These are phyloP conservation scores for Punica granatum DNA, from an alignment of 345 rosid species.

Conservation along the genomic window DNA sequence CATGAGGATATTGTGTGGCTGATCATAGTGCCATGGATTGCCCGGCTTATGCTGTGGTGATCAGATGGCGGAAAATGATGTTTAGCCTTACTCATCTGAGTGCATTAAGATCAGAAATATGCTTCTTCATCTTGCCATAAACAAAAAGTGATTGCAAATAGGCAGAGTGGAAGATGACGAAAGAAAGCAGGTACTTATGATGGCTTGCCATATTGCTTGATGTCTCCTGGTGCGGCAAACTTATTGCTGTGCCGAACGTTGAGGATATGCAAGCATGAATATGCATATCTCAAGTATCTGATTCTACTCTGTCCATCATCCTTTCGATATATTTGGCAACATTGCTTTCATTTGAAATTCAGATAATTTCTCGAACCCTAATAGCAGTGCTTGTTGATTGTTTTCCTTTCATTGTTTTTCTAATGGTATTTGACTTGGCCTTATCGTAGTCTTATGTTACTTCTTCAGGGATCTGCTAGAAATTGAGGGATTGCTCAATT, in stretches of 20 bases:
- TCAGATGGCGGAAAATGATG: slow-evolving; percentile 38
- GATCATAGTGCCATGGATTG: slow-evolving; percentile 31
- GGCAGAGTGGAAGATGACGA: slow-evolving; percentile 26
- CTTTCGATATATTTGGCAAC: not conserved
- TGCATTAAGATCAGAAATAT: slow-evolving; percentile 8
- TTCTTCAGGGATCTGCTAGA: not conserved
- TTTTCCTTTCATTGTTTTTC: not conserved
- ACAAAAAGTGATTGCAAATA: not conserved
- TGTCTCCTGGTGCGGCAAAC: slow-evolving; percentile 17
- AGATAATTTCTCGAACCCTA: not conserved
- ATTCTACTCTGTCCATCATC: slow-evolving; percentile 11
- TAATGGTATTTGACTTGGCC: not conserved
- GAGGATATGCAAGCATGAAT: slow-evolving; percentile 18
- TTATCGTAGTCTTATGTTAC: not conserved
- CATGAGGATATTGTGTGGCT: slow-evolving; percentile 42
- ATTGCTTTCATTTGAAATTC: not conserved
- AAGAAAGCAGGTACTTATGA: slow-evolving; percentile 19
- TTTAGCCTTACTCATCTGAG: slow-evolving; percentile 72
- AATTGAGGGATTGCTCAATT: not conserved
- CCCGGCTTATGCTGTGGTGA: slow-evolving; percentile 58
- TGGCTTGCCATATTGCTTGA: slow-evolving; percentile 10
- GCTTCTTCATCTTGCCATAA: not conserved
- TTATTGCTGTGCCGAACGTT: slow-evolving; percentile 17
- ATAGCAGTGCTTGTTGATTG: too few relatives aligned
- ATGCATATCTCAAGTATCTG: slow-evolving; percentile 10